A percentile compares a stretch with the other conserved stretches of the same genome.
Evolutionary conservation across 2,329 filamentous ascomycete genomes (phyloP).

Genomic region (Huntiella decipiens): DNA sequence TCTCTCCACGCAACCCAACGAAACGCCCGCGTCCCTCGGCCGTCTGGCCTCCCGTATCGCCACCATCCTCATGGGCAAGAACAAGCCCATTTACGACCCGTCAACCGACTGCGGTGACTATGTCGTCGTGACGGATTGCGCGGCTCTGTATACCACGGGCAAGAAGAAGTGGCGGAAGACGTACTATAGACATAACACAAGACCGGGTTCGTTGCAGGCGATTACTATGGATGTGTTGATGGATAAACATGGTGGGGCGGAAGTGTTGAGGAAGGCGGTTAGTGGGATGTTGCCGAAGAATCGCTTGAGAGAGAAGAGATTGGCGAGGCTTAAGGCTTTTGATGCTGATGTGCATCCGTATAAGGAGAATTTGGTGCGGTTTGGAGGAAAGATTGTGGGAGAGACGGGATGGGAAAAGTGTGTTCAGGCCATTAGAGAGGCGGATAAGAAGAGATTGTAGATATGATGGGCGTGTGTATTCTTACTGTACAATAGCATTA

Average conservation of each 20-base stretch:
- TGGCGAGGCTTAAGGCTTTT: conserved; percentile 85
- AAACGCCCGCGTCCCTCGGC: conserved; percentile 62
- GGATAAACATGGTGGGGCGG: conserved; percentile 79
- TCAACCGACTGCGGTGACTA: conserved; percentile 99
- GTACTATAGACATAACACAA: conserved; percentile 88
- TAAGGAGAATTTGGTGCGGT: conserved; percentile 64
- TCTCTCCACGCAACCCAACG: conserved; percentile 35
- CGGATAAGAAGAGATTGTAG: conserved; percentile 27
- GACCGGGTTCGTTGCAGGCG: conserved; percentile 67
- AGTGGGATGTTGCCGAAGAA: conserved; percentile 98
- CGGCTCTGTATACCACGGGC: conserved; percentile 70
- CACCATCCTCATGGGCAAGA: conserved; percentile 84
- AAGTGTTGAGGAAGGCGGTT: conserved; percentile 80
- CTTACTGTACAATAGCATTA: too few relatives aligned
- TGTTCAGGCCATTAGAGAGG: conserved; percentile 29
- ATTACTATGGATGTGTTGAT: conserved; percentile 94
- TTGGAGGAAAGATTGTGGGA: conserved; percentile 40
- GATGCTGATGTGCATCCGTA: conserved; percentile 88
- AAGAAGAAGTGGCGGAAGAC: conserved; percentile 86
- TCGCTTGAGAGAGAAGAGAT: conserved; percentile 64
- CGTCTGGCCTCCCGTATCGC: conserved; percentile 80
- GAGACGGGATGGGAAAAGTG: conserved; percentile 33
- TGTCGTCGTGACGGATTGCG: conserved; percentile 82
- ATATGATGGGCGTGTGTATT: too few relatives aligned
- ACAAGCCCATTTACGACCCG: conserved; percentile 95